These are phyloP conservation scores for Kwoniella europaea DNA, from an alignment of 768 basidiomycete genomes.

Conservation along the genomic window DNA sequence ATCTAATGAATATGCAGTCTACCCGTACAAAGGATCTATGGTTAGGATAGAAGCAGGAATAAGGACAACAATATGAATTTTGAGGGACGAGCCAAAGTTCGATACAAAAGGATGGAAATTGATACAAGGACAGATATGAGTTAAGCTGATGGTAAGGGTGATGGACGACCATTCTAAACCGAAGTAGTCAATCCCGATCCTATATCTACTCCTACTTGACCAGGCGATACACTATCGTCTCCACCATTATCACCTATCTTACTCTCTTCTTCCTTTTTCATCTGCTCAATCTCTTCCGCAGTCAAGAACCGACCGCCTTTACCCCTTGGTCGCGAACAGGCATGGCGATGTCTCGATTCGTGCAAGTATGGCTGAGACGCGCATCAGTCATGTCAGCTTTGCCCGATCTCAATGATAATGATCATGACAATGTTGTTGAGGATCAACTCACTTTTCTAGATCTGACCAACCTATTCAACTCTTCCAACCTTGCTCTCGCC, in stretches of 20 bases:
- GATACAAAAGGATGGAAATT: neutral
- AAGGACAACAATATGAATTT: neutral
- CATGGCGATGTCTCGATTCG: slow-evolving; percentile 96
- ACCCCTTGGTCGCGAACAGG: slow-evolving; percentile 93
- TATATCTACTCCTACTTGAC: neutral
- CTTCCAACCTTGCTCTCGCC: slow-evolving; percentile 87
- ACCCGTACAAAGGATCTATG: neutral
- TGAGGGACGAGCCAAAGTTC: no score
- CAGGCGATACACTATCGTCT: neutral
- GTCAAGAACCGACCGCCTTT: slow-evolving; percentile 98
- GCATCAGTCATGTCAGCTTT: neutral
- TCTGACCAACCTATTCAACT: slow-evolving; percentile 86
- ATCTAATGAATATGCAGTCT: neutral
- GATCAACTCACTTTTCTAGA: slow-evolving; percentile 77
- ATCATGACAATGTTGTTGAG: no score
- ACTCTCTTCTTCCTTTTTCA: slow-evolving; percentile 49
- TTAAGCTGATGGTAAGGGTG: neutral
- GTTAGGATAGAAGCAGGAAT: neutral
- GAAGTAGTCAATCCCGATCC: neutral
- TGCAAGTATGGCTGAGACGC: slow-evolving; percentile 85
- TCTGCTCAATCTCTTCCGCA: slow-evolving; percentile 76
- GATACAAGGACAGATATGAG: neutral
- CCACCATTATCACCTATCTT: slow-evolving; percentile 22
- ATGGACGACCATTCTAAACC: neutral
- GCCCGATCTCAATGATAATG: neutral